Evolutionary conservation across 768 basidiomycete species (phyloP).

Genomic region (Russula brevipes): DNA sequence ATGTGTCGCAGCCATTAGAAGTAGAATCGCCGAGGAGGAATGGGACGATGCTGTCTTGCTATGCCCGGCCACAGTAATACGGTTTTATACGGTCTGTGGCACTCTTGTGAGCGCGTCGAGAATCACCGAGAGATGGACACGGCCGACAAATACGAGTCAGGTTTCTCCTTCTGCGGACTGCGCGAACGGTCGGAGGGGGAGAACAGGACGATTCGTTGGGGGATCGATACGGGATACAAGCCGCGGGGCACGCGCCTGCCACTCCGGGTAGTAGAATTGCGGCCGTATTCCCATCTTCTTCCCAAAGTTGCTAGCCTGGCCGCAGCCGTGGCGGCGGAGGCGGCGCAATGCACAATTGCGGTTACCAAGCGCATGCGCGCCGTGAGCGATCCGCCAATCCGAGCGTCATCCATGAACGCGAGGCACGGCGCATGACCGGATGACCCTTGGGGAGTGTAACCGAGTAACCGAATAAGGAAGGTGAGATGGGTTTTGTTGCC

Average conservation of each 20-base stretch:
- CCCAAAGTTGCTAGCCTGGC: neutral
- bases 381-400: neutral
- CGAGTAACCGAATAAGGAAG: neutral
- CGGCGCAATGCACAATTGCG: too few relatives aligned
- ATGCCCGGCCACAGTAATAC: too few relatives aligned
- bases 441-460: too few relatives aligned
- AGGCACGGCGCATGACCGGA: constrained; percentile 1
- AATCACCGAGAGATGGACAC: too few relatives aligned
- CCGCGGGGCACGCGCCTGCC: neutral
- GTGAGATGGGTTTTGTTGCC: neutral
- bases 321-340: neutral
- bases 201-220: neutral
- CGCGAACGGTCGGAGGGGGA: too few relatives aligned
- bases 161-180: too few relatives aligned
- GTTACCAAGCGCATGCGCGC: neutral
- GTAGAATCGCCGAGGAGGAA: too few relatives aligned
- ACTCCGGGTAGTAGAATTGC: constrained; percentile 1
- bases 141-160: too few relatives aligned
- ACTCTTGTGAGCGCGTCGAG: too few relatives aligned
- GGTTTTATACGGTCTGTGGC: too few relatives aligned
- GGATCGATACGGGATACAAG: neutral
- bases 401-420: neutral
- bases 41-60: too few relatives aligned
- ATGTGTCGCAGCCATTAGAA: neutral
- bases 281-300: neutral